phyloP scores from a whole-genome alignment of 805 yeast genomes.

The Nakazawaea wickerhamii region DNA sequence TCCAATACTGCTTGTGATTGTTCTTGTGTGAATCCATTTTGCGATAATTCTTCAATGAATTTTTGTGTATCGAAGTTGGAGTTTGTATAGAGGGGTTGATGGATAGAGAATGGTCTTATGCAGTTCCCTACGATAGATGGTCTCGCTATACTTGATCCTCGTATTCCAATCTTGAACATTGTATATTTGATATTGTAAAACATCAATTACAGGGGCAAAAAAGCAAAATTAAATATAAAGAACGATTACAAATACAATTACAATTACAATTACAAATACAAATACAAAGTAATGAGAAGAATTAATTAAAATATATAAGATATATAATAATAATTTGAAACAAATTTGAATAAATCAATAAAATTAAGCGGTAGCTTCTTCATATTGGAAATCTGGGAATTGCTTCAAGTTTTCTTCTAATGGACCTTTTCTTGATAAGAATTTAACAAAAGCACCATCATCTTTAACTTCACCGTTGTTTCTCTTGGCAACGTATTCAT shows the following conservation, averaged over 20 bases:
- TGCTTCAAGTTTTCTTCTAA: constrained; percentile 85
- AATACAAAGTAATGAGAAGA: neutral
- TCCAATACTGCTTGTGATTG: constrained; percentile 80
- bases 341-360: neutral
- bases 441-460: constrained; percentile 99
- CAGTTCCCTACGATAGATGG: no score
- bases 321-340: neutral
- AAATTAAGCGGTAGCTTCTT: constrained; percentile 28
- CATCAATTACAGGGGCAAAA: no score
- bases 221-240: no score
- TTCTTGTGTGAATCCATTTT: constrained; percentile 63
- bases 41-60: constrained; percentile 60
- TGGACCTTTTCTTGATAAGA: constrained; percentile 94
- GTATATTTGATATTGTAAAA: neutral
- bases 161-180: constrained; percentile 1
- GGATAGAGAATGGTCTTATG: neutral
- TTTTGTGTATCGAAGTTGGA: constrained; percentile 68
- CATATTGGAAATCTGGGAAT: constrained; percentile 83
- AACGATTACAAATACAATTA: no score
- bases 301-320: neutral
- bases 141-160: no score
- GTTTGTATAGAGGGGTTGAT: neutral
- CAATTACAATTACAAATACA: neutral
- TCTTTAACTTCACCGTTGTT: constrained; percentile 98
- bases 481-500: constrained; percentile 89